Evolutionary conservation across 805 yeast genomes (phyloP), one percentile per base, ranked within the genome.

Genomic region (Myxozyma monticola): DNA sequence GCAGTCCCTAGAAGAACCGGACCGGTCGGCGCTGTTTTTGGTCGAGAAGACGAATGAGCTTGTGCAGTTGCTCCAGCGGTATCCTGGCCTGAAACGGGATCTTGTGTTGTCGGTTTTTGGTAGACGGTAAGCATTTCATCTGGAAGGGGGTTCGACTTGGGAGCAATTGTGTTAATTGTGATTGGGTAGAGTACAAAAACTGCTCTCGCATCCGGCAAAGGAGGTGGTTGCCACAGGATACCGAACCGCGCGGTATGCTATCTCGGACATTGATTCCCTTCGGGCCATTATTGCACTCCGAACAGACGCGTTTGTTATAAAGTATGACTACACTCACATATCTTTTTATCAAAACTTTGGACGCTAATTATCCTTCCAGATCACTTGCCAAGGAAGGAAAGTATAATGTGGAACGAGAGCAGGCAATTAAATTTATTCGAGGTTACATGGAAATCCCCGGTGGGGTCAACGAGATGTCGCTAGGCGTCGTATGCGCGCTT

Each of bases 181-280:
- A 10, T 28, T 14, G 31, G 9, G 20, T 17, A 50, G 80, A 28
- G 73, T 90, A 9, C 85, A 81, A 60, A 74, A 76, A 18, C 71
- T 88, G 63, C 66, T 90, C 18, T 70, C 79, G 24, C 81, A 79
- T 59, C 72, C 72, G 5, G 75, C 78, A 40, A 74, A 81, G 25
- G 82, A 80, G 49, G 84, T 87, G 0, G 74, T 83, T 6, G 85
- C 90, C 0, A 76, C 88, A 1, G 96, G 90, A 0, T 88, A 81
- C 65, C 72, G 95, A 42, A 74, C 88, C 1, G 75, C 88, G 20
- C 71, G 96, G 15, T 77, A 84, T 56, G 71, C 86, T 15, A 71
- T 85, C 17, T 75, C 76, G 29, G 78, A 78, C 52, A 63, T 72
- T 12, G 77, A 76, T 5, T 78, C 89, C 1, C 62, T 88, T 4